Evolutionary conservation across 2,329 filamentous ascomycete species (phyloP).

Genomic region (Pseudogymnoascus verrucosus): DNA sequence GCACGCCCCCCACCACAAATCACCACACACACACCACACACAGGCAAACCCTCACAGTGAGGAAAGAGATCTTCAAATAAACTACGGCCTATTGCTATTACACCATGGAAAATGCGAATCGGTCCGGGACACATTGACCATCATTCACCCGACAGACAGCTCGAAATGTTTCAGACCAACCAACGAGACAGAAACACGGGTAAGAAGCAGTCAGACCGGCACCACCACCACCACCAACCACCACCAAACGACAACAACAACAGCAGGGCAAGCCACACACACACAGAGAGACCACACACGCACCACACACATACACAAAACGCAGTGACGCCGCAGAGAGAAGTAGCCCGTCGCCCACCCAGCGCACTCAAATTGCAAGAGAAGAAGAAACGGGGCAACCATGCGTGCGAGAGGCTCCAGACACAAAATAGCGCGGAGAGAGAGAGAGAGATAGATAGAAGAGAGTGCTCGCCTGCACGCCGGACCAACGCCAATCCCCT

Average conservation of each 20-base stretch:
- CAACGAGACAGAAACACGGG: constrained; percentile 11
- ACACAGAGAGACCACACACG: background rate
- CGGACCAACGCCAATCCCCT: background rate
- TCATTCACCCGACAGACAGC: background rate
- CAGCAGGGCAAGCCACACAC: constrained; percentile 7
- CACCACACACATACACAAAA: constrained; percentile 6
- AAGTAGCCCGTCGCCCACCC: constrained; percentile 1
- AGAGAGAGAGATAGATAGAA: constrained; percentile 3
- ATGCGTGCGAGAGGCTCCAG: background rate
- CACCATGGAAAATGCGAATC: constrained; percentile 30
- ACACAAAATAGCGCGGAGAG: constrained; percentile 4
- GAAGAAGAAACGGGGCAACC: background rate
- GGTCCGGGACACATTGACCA: constrained; percentile 5
- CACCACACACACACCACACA: background rate
- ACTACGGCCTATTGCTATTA: constrained; percentile 33
- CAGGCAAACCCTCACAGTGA: background rate
- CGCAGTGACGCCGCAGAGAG: background rate
- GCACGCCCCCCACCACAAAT: background rate
- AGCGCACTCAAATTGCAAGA: constrained; percentile 1
- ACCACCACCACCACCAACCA: background rate
- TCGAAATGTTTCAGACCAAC: constrained; percentile 11
- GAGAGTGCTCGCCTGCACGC: background rate
- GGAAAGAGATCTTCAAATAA: constrained; percentile 28
- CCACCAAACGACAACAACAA: background rate
- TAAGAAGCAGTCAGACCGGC: constrained; percentile 3